Evolutionary conservation across 768 basidiomycete species (phyloP).

Genomic region (Neoboletus magnificus): DNA sequence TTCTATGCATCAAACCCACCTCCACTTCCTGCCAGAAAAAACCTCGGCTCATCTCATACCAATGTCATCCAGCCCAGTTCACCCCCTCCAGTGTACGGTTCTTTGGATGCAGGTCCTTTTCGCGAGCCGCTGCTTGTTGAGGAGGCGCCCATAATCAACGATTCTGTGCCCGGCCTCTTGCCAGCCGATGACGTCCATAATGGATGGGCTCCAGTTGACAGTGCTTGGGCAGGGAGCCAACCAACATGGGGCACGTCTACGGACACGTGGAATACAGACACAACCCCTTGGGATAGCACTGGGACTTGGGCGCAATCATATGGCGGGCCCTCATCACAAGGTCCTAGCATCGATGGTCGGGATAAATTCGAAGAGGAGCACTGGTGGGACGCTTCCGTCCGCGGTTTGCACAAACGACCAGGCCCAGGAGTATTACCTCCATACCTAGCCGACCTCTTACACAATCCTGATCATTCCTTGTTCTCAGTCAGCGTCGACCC

Average conservation of each 20-base stretch:
- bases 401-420: constrained; percentile 49
- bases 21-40: constrained; percentile 34
- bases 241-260: constrained; percentile 11
- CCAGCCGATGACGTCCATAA: constrained; percentile 32
- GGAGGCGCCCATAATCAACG: constrained; percentile 38
- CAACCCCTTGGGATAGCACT: constrained; percentile 26
- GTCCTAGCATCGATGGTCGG: constrained; percentile 57
- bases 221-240: constrained; percentile 14
- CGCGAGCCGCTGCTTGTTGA: constrained; percentile 56
- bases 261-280: constrained; percentile 19
- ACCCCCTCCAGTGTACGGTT: constrained; percentile 27
- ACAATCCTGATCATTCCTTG: constrained; percentile 69
- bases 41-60: constrained; percentile 37
- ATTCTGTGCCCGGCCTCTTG: constrained; percentile 37
- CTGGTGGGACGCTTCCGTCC: constrained; percentile 65
- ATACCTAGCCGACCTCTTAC: constrained; percentile 60
- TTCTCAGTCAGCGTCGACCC: constrained; percentile 52
- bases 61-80: constrained; percentile 30
- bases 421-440: constrained; percentile 72
- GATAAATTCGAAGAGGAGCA: constrained; percentile 54
- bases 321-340: constrained; percentile 24
- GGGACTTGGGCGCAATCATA: constrained; percentile 23
- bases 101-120: constrained; percentile 31
- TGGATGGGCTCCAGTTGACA: constrained; percentile 15
- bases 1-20: constrained; percentile 34